Evolutionary conservation across 257 asterid species (phyloP).

Genomic region (Schizonepeta tenuifolia): DNA sequence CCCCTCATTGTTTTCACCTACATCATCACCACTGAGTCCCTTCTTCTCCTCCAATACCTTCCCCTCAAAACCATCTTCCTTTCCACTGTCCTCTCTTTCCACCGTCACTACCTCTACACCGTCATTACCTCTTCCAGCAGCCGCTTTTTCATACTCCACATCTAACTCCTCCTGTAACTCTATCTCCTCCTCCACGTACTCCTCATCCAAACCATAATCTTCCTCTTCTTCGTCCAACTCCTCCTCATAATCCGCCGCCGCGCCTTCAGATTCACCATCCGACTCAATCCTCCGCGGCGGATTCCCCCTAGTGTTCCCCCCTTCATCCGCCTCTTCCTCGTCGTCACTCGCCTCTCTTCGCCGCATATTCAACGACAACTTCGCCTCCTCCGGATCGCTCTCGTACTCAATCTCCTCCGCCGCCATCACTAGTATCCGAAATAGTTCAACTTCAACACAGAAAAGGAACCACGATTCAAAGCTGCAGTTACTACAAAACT

Average conservation of each 20-base stretch:
- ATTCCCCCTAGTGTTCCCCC: constrained; percentile 40
- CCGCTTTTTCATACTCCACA: constrained; percentile 42
- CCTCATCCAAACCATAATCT: constrained; percentile 56
- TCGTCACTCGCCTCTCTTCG: constrained; percentile 95
- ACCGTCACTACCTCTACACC: constrained; percentile 39
- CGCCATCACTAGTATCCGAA: constrained; percentile 50
- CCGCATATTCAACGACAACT: constrained; percentile 83
- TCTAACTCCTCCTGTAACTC: constrained; percentile 34
- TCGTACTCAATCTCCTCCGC: constrained; percentile 73
- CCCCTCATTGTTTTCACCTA: constrained; percentile 39
- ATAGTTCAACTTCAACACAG: constrained; percentile 18
- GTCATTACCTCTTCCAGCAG: constrained; percentile 38
- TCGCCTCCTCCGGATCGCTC: constrained; percentile 98
- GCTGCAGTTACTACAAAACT: constrained; percentile 2
- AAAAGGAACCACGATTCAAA: constrained; percentile 22
- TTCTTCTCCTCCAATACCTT: constrained; percentile 42
- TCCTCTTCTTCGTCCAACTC: constrained; percentile 56
- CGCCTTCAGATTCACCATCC: constrained; percentile 86
- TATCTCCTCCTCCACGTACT: constrained; percentile 57
- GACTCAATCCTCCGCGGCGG: constrained; percentile 57
- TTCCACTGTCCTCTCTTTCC: constrained; percentile 43
- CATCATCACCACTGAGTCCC: constrained; percentile 43
- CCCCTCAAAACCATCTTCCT: constrained; percentile 33
- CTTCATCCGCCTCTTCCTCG: constrained; percentile 66
- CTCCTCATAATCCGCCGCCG: constrained; percentile 58